Base-by-base conservation (phyloP, 306 rosid species). In the Dryas alaskensis region DNA sequence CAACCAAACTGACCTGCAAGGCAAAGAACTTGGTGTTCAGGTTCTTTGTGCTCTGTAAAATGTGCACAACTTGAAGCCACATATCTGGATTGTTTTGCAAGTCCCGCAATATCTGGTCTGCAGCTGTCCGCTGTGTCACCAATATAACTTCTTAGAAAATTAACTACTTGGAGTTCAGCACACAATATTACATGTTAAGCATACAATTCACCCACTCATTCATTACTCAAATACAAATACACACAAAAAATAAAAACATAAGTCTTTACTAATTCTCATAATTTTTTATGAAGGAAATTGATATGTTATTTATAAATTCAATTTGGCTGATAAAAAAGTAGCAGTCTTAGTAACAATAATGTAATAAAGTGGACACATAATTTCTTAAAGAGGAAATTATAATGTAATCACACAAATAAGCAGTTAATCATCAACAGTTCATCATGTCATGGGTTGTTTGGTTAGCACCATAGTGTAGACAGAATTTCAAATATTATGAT, bases 51-150 rank as follows among this genome's bases (percentile, higher is more conserved):
- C 86, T 92, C 60, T 88, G 98, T 74, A 95, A 79, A 77, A 95
- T 86, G 85, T 88, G 99, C 92, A 95, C 96, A 65, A 95, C 99
- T 88, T 95, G 99, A 31, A 95, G 92, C 99, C 99, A 95, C 95
- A 90, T 95, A 39, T 95, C 97, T 0, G 92, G 89, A 86, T 95
- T 95, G 37, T 87, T 90, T 85, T 95, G 99, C 81, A 95, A 81
- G 74, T 95, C 98, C 22, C 98, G 90, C 84, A 95, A 73, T 74
- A 92, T 87, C 62, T 86, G 92, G 81, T 95, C 99, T 10, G 99
- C 99, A 39, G 99, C 97, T 66, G 84, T 82, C 81, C 99, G 88
- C 99, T 95, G 93, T 73, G 74, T 47, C 43, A 62, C 39, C 54
- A 27, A 49, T 25, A 73, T 5, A 47, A 22, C 22, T 2, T 57